phyloP scores from a whole-genome alignment of 2,329 filamentous ascomycete species.

The Paracoccidioides brasiliensis region DNA sequence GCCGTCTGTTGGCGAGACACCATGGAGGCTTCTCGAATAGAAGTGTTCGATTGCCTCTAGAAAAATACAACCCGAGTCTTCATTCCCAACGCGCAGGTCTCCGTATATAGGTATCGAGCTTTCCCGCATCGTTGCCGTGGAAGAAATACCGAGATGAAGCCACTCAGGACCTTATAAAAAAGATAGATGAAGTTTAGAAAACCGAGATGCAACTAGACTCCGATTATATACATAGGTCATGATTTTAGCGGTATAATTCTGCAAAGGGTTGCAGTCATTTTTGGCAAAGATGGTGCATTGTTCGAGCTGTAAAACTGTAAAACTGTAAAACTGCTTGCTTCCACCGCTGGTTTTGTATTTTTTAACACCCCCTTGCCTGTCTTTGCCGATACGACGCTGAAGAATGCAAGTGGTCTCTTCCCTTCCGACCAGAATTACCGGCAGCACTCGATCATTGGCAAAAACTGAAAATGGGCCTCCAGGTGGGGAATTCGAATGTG shows the following conservation, averaged over 20 bases:
- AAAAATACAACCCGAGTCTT: not conserved
- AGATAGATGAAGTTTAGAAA: not conserved
- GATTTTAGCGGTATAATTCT: not conserved
- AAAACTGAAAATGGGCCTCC: not conserved
- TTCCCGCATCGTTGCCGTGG: not conserved
- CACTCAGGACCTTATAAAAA: not conserved
- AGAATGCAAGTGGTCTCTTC: not conserved
- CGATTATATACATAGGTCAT: not conserved
- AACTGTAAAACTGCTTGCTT: not conserved
- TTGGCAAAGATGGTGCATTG: too few relatives aligned
- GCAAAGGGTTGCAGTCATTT: not conserved
- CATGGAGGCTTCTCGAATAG: not conserved
- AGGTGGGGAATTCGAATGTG: too few relatives aligned
- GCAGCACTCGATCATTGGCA: not conserved
- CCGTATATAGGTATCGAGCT: not conserved
- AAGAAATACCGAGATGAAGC: not conserved
- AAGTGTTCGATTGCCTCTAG: not conserved
- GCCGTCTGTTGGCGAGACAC: too few relatives aligned
- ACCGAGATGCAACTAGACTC: not conserved
- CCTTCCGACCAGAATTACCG: not conserved
- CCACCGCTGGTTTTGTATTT: not conserved
- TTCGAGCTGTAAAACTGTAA: not conserved
- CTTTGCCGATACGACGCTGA: not conserved
- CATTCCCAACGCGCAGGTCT: not conserved
- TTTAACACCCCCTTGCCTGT: not conserved